Evolutionary conservation across 2,329 filamentous ascomycete genomes (phyloP), one percentile per base, ranked within the genome.

Genomic region (Verticillium tricorpus): DNA sequence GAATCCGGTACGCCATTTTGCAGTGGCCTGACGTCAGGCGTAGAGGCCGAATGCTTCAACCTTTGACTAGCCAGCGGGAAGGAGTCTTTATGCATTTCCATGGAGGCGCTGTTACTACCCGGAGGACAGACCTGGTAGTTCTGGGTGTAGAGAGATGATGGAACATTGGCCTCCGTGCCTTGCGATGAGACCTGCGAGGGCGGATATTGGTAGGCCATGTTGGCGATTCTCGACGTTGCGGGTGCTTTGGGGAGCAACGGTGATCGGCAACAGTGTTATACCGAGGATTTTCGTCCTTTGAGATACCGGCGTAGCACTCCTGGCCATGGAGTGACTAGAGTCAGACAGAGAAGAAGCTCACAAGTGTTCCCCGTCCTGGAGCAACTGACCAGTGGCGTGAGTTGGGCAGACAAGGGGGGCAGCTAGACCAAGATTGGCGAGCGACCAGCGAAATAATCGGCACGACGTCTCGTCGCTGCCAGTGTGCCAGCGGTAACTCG

Each of bases 141-240:
- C 19, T n/a, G 8, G 40, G n/a, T 22, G n/a, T 77, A 82, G 61
- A 72, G 70, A 59, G 74, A 67, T 58, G 76, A 74, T 57, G 76
- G 70, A 65, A 79, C 70, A 61, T 77, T 75, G 73, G 79, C 76
- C 59, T 78, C 77, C 66, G 73, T 68, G 68, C 73, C 73, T 69
- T 73, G 74, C 60, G 73, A 73, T 65, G 78, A 74, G 62, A 76
- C 40, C 12, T 45, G 75, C 65, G 76, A 72, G 45, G 73, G 69
- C 56, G 79, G 76, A 68, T 82, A 83, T 65, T 81, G 79, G 69
- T 82, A 80, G 65, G 81, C 76, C 80, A 83, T 82, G 68, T 74
- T 75, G 64, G 74, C 72, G 70, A 12, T 50, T 9, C 19, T n/a
- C 12, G 19, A 3, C 9, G 74, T 76, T 73, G 77, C 77, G 67